Base-by-base conservation (phyloP, 192 early-diverging fungal genomes). In the Podila epicladia region DNA sequence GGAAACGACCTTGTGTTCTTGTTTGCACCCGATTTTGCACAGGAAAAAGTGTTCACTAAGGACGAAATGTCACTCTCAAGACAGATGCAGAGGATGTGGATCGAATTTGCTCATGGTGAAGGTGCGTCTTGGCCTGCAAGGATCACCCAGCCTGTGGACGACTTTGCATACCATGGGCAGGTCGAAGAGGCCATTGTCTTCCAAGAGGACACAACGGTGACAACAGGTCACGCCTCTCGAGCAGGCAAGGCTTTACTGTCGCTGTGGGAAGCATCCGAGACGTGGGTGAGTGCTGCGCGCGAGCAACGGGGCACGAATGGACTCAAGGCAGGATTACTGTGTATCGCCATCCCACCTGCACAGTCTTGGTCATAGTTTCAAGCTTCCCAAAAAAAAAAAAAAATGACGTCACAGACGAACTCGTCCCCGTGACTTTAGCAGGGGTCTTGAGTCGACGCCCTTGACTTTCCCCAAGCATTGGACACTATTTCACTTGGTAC, bases 1-100 rank as follows among this genome's bases (percentile, higher is more conserved):
- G 75, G 70, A 2, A 50, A 67, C 5, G 75, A 79, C n/a, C 29
- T 79, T 29, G 65, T 64, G n/a, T 79, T 28, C 31, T 19, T 79
- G n/a, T 79, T 79, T 63, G 75, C 59, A 37, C 66, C 73, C 7
- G 69, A 77, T 32, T 48, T 58, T 5, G 69, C 69, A 9, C 5
- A 60, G 11, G 31, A 62, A n/a, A 49, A 49, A 1, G 60, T 79
- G 0, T 67, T 79, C 12, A 68, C 57, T 5, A 53, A 66, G 38
- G 65, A 79, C 29, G 75, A 79, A 9, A 58, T 20, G 26, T 24
- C 13, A 12, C 51, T 79, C 4, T 53, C 45, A 49, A 22, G 53
- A 35, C 32, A 60, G 41, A 26, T 79, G 2, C 75, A 68, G 55
- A 67, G 24, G 7, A 62, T 65, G 37, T 79, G 75, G 75, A 79